Evolutionary conservation across 768 basidiomycete species (phyloP), one percentile per base, ranked within the genome.

Genomic region (Termitomyces sp.): DNA sequence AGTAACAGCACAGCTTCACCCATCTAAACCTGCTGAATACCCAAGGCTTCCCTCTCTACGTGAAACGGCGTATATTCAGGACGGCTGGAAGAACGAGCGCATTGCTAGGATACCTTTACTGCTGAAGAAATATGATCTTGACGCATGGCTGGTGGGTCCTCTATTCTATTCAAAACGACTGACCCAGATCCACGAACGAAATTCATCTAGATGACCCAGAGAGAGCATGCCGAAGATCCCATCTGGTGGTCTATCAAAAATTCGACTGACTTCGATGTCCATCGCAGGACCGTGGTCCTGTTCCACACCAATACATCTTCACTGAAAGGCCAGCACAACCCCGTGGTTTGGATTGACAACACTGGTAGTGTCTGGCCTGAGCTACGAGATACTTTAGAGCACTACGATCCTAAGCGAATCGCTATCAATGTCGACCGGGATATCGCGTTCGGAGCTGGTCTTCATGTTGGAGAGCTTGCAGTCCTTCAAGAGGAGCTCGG

Each of bases 161-260:
- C 27, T 41, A 13, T 30, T 15, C 18, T 3, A 30, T n/a, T n/a
- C n/a, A n/a, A n/a, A n/a, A 6, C n/a, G 13, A 54, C 9, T 41
- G 12, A 27, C 24, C 18, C n/a, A 36, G 9, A 30, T 78, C 77
- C 53, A 45, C 27, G 42, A 34, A 47, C 50, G 37, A 46, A 13
- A 39, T 27, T n/a, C 46, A 34, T 54, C 36, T 64, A 81, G 78
- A 73, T 79, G 64, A 70, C 69, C 55, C 76, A 78, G 69, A 71
- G 79, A 39, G 82, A 83, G 61, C 78, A 81, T 61, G 81, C 81
- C 3, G 82, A 83, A 58, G 82, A 83, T 63, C 78, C 80, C 6
- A 69, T 79, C 15, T 82, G 81, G 76, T 76, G 78, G 72, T 76
- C 81, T 6, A 70, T 82, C 49, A 78, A 80, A 58, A 75, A 78